Evolutionary conservation across 495 filamentous ascomycete species (phyloP).

Genomic region (Penicillium soppii): DNA sequence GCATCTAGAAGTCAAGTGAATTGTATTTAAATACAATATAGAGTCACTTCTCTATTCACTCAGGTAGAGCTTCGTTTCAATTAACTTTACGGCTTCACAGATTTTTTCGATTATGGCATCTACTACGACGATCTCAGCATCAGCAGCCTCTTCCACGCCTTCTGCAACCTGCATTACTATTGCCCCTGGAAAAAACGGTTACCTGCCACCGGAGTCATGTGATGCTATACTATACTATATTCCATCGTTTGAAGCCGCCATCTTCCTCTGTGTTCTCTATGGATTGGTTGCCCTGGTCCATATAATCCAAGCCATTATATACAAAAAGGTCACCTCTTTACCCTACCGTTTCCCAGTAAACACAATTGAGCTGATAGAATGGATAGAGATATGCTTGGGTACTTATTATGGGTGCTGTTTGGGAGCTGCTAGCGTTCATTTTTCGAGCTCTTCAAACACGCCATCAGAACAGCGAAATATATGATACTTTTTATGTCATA

Average conservation of each 20-base stretch:
- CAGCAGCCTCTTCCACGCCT: constrained; percentile 3
- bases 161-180: constrained; percentile 18
- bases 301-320: background rate
- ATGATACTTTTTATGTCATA: background rate
- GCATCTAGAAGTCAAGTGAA: no score
- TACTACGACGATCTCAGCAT: background rate
- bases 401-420: background rate
- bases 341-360: background rate
- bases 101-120: background rate
- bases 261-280: background rate
- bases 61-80: no score
- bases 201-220: background rate
- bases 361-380: background rate
- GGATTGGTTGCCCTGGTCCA: background rate
- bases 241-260: constrained; percentile 1
- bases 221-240: constrained; percentile 1
- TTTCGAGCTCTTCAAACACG: background rate
- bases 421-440: background rate
- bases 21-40: no score
- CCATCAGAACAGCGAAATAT: background rate
- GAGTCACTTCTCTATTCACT: no score
- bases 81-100: no score
- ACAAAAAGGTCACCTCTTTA: background rate
- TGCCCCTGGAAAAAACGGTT: background rate
- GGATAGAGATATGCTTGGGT: background rate